A percentile compares a stretch with the other conserved stretches of the same genome.
Evolutionary conservation across 2,329 filamentous ascomycete genomes (phyloP).

Genomic region (Stromatinia cepivora): DNA sequence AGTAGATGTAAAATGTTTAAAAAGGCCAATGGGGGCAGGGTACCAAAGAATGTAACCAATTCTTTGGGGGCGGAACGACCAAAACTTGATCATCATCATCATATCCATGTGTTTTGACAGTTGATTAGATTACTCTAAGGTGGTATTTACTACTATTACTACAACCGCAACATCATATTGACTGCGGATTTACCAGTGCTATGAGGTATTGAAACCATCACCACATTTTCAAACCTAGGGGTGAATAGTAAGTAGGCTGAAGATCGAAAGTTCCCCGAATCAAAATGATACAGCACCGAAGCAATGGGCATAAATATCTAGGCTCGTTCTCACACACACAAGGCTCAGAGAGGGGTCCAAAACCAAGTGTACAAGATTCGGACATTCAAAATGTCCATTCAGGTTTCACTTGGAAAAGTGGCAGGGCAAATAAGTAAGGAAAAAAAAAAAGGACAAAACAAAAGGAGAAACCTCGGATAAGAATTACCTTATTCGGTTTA

Average conservation of each 20-base stretch:
- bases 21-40: background rate
- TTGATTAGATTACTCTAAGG: background rate
- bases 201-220: background rate
- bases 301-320: background rate
- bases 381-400: conserved; percentile 19
- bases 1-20: background rate
- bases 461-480: conserved; percentile 4
- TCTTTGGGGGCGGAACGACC: background rate
- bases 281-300: background rate
- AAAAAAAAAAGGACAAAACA: background rate
- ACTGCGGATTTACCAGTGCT: background rate
- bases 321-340: background rate
- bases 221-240: background rate
- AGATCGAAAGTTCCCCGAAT: conserved; percentile 1
- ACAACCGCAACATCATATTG: background rate
- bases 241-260: background rate
- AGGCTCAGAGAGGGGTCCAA: conserved; percentile 1
- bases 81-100: background rate
- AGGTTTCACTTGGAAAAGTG: conserved; percentile 16
- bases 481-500: conserved; percentile 6
- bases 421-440: conserved; percentile 14
- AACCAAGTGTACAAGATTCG: background rate
- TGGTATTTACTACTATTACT: background rate
- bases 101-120: background rate
- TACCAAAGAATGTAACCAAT: background rate